Percentiles rank a stretch among this genome's conserved stretches.
Evolutionary conservation across 2,329 filamentous ascomycete species (phyloP).

Genomic region (Penicillium thymicola): DNA sequence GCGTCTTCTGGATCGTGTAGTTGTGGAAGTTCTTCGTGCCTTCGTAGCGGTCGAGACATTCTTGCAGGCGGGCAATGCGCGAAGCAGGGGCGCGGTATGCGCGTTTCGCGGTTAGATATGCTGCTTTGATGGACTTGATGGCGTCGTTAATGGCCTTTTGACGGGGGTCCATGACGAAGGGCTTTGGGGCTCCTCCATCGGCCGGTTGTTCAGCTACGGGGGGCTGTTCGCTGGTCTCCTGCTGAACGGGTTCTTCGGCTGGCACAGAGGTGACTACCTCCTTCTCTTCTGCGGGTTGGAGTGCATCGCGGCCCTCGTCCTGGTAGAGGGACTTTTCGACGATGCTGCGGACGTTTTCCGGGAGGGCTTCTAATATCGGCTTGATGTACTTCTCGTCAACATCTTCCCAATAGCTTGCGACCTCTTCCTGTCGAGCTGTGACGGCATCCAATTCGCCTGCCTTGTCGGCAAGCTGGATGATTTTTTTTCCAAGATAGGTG

Average conservation of each 20-base stretch:
- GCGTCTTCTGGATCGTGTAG: conserved; percentile 88
- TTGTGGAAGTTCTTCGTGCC: conserved; percentile 95
- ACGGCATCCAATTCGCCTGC: conserved; percentile 69
- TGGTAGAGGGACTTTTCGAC: conserved; percentile 42
- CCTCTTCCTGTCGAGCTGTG: conserved; percentile 68
- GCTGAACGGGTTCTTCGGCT: not conserved
- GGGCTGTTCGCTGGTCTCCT: conserved; percentile 11
- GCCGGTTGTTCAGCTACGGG: conserved; percentile 2
- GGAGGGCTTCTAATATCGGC: conserved; percentile 54
- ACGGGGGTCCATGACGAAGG: conserved; percentile 26
- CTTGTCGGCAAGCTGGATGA: conserved; percentile 74
- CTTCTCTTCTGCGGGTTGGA: conserved; percentile 16
- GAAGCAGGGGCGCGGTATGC: conserved; percentile 73
- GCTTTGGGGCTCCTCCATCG: conserved; percentile 7
- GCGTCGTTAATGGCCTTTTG: conserved; percentile 58
- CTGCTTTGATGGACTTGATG: conserved; percentile 71
- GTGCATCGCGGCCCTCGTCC: conserved; percentile 31
- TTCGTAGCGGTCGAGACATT: conserved; percentile 68
- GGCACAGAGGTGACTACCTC: conserved; percentile 10
- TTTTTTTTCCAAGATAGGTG: conserved; percentile 77
- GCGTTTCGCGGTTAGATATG: conserved; percentile 78
- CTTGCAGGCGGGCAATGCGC: conserved; percentile 72
- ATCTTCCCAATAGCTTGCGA: conserved; percentile 75
- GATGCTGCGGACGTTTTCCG: conserved; percentile 41
- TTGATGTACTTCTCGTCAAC: conserved; percentile 78